Percentiles rank a stretch among this genome's conserved stretches.
phyloP scores from a whole-genome alignment of 768 basidiomycete species.

The Hebeloma cylindrosporum region DNA sequence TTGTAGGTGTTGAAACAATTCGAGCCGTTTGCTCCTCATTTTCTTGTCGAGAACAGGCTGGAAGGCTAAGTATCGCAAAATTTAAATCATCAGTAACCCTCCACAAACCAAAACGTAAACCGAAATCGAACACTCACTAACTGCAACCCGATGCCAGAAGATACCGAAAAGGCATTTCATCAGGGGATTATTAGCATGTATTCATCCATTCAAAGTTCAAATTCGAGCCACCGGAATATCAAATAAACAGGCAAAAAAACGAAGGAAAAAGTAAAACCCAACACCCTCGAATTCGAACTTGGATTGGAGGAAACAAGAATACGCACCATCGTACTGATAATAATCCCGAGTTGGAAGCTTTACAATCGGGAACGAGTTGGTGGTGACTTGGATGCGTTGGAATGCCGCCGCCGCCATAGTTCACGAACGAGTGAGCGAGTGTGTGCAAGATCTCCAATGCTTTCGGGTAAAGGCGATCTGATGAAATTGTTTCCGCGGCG shows the following conservation, averaged over 20 bases:
- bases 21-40: constrained; percentile 4
- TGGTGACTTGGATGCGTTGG: constrained; percentile 3
- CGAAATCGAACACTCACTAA: constrained; percentile 21
- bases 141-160: too few species aligned
- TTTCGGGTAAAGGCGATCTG: not conserved
- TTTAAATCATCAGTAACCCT: too few species aligned
- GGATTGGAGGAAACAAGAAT: not conserved
- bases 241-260: too few species aligned
- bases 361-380: constrained; percentile 21
- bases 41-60: constrained; percentile 7
- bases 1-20: constrained; percentile 42
- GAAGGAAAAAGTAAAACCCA: too few species aligned
- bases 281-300: too few species aligned
- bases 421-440: not conserved
- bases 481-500: too few species aligned
- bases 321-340: constrained; percentile 25
- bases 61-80: not conserved
- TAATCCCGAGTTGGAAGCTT: constrained; percentile 10
- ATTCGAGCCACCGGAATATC: too few species aligned
- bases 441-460: not conserved
- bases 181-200: too few species aligned
- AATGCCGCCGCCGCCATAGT: not conserved
- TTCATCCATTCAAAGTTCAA: too few species aligned
- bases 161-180: too few species aligned
- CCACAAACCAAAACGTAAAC: too few species aligned